These are phyloP conservation scores for Claviceps fusiformis DNA, from an alignment of 2,329 filamentous ascomycete species.

Conservation along the genomic window DNA sequence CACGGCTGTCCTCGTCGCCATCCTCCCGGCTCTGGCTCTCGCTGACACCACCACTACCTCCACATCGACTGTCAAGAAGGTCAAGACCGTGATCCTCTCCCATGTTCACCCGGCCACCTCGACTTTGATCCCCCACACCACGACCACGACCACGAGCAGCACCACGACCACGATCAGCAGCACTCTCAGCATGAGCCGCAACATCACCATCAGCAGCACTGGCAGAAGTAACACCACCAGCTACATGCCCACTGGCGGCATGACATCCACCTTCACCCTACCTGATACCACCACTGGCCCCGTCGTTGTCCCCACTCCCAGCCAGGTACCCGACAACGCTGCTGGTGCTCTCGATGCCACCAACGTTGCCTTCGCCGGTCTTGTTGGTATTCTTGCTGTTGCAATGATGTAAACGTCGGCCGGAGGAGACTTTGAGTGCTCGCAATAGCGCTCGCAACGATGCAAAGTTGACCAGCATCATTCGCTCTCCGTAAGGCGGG, in stretches of 20 bases:
- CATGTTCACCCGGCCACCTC: slow-evolving; percentile 28
- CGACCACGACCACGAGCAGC: not conserved
- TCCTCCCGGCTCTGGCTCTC: slow-evolving; percentile 40
- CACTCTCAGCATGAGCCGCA: not conserved
- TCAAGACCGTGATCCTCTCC: slow-evolving; percentile 38
- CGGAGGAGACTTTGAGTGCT: too few relatives aligned
- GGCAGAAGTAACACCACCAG: slow-evolving; percentile 10
- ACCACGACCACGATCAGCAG: not conserved
- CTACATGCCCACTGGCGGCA: slow-evolving; percentile 15
- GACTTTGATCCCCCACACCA: not conserved
- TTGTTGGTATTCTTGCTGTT: slow-evolving; percentile 35
- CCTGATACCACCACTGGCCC: slow-evolving; percentile 10
- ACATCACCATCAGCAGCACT: not conserved
- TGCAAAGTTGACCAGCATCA: not conserved
- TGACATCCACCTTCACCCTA: slow-evolving; percentile 9
- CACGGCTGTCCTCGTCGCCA: slow-evolving; percentile 30
- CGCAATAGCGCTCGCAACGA: not conserved
- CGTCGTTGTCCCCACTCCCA: slow-evolving; percentile 13
- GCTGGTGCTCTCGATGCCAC: slow-evolving; percentile 30
- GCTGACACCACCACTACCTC: slow-evolving; percentile 21
- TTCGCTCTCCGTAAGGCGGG: too few relatives aligned
- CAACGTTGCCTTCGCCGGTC: slow-evolving; percentile 32
- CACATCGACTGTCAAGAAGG: slow-evolving; percentile 21
- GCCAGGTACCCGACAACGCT: slow-evolving; percentile 26
- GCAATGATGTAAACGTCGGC: slow-evolving; percentile 34